Evolutionary conservation across 2,329 filamentous ascomycete genomes (phyloP), one percentile per base, ranked within the genome.

Genomic region (Clonostachys chloroleuca): DNA sequence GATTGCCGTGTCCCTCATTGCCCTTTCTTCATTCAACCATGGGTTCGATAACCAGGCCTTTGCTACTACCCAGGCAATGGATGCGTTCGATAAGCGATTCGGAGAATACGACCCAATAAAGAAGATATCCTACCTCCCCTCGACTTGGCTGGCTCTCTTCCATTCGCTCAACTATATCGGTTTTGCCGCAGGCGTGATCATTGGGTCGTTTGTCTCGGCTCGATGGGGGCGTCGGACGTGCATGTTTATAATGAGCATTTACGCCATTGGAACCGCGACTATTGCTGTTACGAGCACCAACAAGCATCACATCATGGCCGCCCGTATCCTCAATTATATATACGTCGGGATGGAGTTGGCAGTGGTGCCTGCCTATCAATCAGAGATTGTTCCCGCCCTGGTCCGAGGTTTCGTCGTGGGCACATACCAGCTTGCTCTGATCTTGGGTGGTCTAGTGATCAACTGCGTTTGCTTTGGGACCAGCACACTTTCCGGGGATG

Each of bases 371-470:
- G 77, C 73, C 52, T 83, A 83, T 54, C 74, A 83, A 47, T 75
- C 77, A 6, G 79, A 24, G 17, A 42, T 16, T 37, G 64, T 84
- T 12, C 74, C 72, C 4, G 75, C 83, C 57, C 80, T 80, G 5
- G 82, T 81, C 60, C 79, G 83, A 58, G 75, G 80, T 45, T 68
- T 78, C 0, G 68, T 79, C 40, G 52, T 83, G 47, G 83, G 78
- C 1, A 80, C 77, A 14, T 83, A 83, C 68, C 83, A 83, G 54
- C 73, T 66, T 59, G 75, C 75, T 10, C 81, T 78, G 55, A 72
- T 79, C 51, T 61, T 81, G 39, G 77, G 78, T 5, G 64, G 68
- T 43, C 74, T 80, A 43, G 44, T 69, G 3, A 70, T 76, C 2
- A 72, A 75, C 1, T 73, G 63, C 6, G 78, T 79, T 42, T 68